Percentiles rank a stretch among this genome's conserved stretches.
phyloP scores from a whole-genome alignment of 306 rosid genomes.

The Clitoria ternatea region DNA sequence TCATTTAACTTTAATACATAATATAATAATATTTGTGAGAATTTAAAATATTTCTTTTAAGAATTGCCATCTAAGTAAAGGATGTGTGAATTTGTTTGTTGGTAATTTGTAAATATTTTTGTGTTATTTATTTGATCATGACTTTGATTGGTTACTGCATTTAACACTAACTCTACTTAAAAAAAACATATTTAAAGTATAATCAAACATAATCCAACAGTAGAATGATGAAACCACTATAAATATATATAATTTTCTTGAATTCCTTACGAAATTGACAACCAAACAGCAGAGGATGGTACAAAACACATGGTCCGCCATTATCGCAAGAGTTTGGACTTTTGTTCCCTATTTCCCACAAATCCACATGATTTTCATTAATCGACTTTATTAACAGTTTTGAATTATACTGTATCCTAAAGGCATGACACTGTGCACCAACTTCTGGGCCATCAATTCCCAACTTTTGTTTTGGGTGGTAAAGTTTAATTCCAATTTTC shows the following conservation, averaged over 20 bases:
- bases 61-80: too few relatives aligned
- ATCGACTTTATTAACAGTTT: background rate
- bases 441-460: background rate
- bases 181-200: too few relatives aligned
- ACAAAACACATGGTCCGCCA: background rate
- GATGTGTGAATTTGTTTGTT: too few relatives aligned
- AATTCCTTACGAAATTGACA: background rate
- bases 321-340: background rate
- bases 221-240: too few relatives aligned
- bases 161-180: too few relatives aligned
- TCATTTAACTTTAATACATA: background rate
- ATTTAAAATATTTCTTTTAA: too few relatives aligned
- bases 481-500: background rate
- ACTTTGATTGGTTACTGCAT: too few relatives aligned
- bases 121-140: too few relatives aligned
- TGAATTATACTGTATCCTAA: background rate
- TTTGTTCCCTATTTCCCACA: background rate
- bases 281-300: conserved; percentile 12
- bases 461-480: too few relatives aligned
- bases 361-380: background rate
- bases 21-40: background rate
- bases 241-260: too few relatives aligned
- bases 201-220: too few relatives aligned
- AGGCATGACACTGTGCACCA: background rate
- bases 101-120: too few relatives aligned